These are phyloP conservation scores for Nemophila menziesii DNA, from an alignment of 257 asterid genomes.

Conservation along the genomic window DNA sequence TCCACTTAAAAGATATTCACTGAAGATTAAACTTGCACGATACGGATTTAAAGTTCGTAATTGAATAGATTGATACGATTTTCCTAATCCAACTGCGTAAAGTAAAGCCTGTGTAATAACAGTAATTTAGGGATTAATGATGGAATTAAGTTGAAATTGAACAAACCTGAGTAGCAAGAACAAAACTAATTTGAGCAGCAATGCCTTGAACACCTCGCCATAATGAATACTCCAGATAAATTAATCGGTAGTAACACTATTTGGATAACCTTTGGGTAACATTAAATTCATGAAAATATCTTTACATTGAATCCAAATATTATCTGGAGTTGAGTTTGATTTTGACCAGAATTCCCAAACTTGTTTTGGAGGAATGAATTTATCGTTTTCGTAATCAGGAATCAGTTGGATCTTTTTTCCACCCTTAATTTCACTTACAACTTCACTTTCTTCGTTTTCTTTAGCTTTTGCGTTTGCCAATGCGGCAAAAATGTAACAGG, in stretches of 20 bases:
- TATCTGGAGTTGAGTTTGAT: conserved; percentile 17
- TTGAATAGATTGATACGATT: too few species aligned
- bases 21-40: too few species aligned
- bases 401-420: conserved; percentile 62
- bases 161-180: conserved; percentile 97
- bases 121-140: too few species aligned
- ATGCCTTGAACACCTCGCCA: conserved; percentile 99
- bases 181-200: conserved; percentile 91
- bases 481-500: conserved; percentile 26
- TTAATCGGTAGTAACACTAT: conserved; percentile 85
- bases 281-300: conserved; percentile 38
- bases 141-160: too few species aligned
- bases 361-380: conserved; percentile 35
- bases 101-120: too few species aligned
- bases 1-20: too few species aligned
- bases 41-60: too few species aligned
- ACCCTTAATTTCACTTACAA: conserved; percentile 55
- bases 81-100: too few species aligned
- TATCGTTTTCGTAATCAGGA: conserved; percentile 60
- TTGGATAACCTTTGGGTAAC: conserved; percentile 90
- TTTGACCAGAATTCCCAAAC: conserved; percentile 24
- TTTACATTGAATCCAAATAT: conserved; percentile 57
- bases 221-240: conserved; percentile 84
- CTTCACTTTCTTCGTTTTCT: conserved; percentile 19
- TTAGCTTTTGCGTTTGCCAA: conserved; percentile 50